Percentiles rank a stretch among this genome's conserved stretches.
These are phyloP conservation scores for Paraphoma chrysanthemicola DNA, from an alignment of 2,329 filamentous ascomycete species.

Conservation along the genomic window DNA sequence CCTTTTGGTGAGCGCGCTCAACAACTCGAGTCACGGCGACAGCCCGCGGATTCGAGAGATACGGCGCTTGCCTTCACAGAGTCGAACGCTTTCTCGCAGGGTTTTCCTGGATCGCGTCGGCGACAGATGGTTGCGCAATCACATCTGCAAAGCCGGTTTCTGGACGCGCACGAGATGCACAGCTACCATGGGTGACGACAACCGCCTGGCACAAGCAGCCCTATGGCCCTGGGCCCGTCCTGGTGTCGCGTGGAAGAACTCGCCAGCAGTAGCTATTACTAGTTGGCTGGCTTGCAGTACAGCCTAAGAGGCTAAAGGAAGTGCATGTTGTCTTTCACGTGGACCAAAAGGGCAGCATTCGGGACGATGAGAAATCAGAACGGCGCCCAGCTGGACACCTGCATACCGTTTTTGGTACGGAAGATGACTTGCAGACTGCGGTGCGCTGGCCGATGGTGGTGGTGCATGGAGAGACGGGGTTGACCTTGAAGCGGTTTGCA, in stretches of 20 bases:
- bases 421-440: conserved; percentile 20
- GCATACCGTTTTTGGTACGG: conserved; percentile 15
- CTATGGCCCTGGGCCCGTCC: conserved; percentile 3
- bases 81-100: conserved; percentile 3
- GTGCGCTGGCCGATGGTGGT: background rate
- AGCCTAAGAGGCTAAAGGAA: conserved; percentile 2
- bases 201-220: conserved; percentile 1
- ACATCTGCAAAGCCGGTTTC: conserved; percentile 12
- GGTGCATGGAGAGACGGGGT: background rate
- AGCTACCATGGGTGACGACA: background rate
- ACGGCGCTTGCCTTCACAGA: background rate
- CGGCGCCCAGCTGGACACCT: conserved; percentile 1
- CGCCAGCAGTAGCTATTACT: conserved; percentile 11
- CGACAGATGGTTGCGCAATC: conserved; percentile 10
- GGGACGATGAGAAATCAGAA: conserved; percentile 2
- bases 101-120: conserved; percentile 4
- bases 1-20: background rate
- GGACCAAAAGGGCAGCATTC: background rate
- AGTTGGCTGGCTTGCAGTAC: conserved; percentile 13
- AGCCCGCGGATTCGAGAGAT: background rate
- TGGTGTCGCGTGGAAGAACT: conserved; percentile 26
- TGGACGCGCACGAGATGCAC: conserved; percentile 10
- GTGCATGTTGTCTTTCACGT: background rate
- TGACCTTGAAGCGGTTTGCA: background rate
- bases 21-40: background rate